Evolutionary conservation across 2,329 filamentous ascomycete genomes (phyloP), one percentile per base, ranked within the genome.

Genomic region (Hymenoscyphus repandus): DNA sequence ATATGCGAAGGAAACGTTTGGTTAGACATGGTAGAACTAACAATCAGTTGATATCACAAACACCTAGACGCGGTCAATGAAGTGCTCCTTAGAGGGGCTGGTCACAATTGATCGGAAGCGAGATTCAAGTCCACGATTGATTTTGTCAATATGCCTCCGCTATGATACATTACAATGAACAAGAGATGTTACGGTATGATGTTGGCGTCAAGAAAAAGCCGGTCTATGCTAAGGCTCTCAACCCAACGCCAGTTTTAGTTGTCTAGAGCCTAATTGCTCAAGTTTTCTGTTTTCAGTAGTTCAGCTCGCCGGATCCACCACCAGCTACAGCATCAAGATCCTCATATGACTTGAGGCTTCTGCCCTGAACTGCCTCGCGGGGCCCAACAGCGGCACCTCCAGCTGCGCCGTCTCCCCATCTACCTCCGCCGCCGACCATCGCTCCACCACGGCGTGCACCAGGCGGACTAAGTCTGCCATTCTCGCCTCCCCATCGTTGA

Each of bases 331-430:
- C 92, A 72, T 99, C 93, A 20, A 99, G 75, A 66, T 99, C 93
- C 69, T 99, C 95, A 66, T 99, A 99, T 68, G 90, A 96, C 78
- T 95, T 96, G 58, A 99, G 73, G 54, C 88, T 96, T 51, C 93
- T 82, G 5, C 93, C 93, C 60, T 95, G 89, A 1, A 95, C 90
- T 10, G 93, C 92, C 70, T 97, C 91, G 17, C 88, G 81, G 17
- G 93, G 92, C 0, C 90, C 91, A 53, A 91, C 85, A 2, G 86
- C 83, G 32, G 86, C 83, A 20, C 80, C 86, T 36, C 87, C 86
- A 44, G 88, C 87, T 2, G 75, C 75, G 22, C 85, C 86, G 57
- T 90, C 87, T 38, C 86, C 85, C 79, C 85, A 88, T 58, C 83
- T 76, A 32, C 81, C 81, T 56, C 71, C 69, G 41, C 79, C 78